Evolutionary conservation across 1,139 yeast genomes (phyloP), one percentile per base, ranked within the genome.

Genomic region (Suhomyces choctaworum): DNA sequence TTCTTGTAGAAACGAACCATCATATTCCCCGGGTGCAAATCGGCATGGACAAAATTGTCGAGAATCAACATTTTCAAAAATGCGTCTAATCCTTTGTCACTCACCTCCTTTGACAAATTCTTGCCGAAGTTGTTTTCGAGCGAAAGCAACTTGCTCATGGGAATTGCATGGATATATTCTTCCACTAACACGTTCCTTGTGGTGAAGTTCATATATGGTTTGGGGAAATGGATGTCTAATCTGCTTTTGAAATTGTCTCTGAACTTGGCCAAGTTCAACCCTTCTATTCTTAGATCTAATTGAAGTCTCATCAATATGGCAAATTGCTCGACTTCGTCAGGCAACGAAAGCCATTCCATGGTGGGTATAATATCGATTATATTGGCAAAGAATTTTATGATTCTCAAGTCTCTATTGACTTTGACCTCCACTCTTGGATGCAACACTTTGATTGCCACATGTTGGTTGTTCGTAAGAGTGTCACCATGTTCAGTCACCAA

Each of bases 321-420:
- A 58, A 92, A 92, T 51, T 89, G 95, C 27, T 81, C 86, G 2
- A 92, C 97, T 58, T 94, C 98, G 44, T 83, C 95, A 0, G 97
- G 98, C 32, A 92, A 65, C 5, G 96, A 87, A 6, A 92, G 67
- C 99, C 99, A 92, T 58, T 92, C 97, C 96, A 92, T 87, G 0
- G 96, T 88, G 1, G 98, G 99, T 2, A 90, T 67, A 12, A 60
- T 47, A 50, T 89, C 80, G 31, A 92, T 76, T 1, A 73, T 41
- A 27, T 64, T 61, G 2, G 98, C 98, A 52, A 90, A 84, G 47
- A 82, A 78, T 22, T 62, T 65, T 96, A 94, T 90, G 30, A 92
- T 86, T 45, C 73, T 76, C 49, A 92, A 68, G 56, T 94, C 99
- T 42, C 97, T 72, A 41, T 77, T 76, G 15, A 92, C 85, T 34